Evolutionary conservation across 441 rosid genomes (phyloP).

Genomic region (Euphorbia corollata): DNA sequence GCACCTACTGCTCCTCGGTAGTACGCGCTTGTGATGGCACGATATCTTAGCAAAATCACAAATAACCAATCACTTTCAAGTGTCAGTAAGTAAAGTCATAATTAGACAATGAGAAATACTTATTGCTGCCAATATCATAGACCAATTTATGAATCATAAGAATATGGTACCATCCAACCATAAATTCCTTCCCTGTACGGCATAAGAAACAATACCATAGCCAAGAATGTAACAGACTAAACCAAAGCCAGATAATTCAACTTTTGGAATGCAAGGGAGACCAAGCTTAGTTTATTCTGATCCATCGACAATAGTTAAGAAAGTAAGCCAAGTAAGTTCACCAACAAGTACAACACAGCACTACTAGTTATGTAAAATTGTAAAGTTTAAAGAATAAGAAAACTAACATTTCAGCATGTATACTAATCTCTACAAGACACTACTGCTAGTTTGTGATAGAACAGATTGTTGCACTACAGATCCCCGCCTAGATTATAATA

Average conservation of each 20-base stretch:
- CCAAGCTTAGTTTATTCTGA: not conserved
- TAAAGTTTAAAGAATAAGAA: not conserved
- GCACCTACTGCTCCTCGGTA: conserved; percentile 92
- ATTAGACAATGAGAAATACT: not conserved
- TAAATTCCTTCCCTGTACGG: no score
- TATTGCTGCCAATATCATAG: not conserved
- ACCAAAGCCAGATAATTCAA: not conserved
- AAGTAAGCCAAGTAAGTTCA: not conserved
- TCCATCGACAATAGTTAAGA: not conserved
- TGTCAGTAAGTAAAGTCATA: conserved; percentile 6
- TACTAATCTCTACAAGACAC: not conserved
- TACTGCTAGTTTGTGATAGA: not conserved
- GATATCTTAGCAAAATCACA: conserved; percentile 39
- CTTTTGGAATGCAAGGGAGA: not conserved
- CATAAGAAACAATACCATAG: not conserved
- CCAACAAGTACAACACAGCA: not conserved
- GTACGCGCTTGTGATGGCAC: conserved; percentile 82
- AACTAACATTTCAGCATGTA: not conserved
- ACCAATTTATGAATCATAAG: not conserved
- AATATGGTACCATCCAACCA: no score
- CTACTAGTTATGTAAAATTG: not conserved
- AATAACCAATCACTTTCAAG: conserved; percentile 1
- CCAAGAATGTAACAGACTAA: not conserved
- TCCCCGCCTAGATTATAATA: not conserved
- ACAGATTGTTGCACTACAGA: not conserved